Evolutionary conservation across 139 green algal species (phyloP).

Genomic region (Chlamydomonas incerta): DNA sequence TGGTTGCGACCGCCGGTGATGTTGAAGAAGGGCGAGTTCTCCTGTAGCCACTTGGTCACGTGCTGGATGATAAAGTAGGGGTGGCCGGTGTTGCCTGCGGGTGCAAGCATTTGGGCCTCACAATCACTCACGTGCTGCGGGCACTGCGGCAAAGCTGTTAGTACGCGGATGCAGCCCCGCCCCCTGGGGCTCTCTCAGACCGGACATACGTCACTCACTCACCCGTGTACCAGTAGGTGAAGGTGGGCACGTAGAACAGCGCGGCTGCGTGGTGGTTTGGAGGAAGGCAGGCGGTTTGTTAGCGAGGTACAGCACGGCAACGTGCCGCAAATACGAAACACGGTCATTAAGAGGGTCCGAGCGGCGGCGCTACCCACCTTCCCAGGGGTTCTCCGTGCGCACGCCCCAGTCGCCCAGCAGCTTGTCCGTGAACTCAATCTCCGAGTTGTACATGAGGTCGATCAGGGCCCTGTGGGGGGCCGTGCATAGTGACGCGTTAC

Average conservation of each 20-base stretch:
- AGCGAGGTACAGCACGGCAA: no score
- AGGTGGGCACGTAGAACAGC: constrained; percentile 29
- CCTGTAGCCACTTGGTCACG: constrained; percentile 9
- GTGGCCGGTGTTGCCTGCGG: constrained; percentile 5
- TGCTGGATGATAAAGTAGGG: constrained; percentile 18
- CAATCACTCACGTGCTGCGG: no score
- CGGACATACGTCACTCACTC: not conserved
- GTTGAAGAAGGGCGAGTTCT: constrained; percentile 13
- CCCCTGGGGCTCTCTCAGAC: no score
- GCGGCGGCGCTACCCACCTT: not conserved
- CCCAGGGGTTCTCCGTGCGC: constrained; percentile 41
- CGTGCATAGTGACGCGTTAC: no score
- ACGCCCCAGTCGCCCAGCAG: constrained; percentile 35
- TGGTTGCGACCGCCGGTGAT: constrained; percentile 19
- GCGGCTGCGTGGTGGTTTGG: not conserved
- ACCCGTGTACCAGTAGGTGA: constrained; percentile 37
- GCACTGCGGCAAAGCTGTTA: no score
- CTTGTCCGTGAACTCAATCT: constrained; percentile 24
- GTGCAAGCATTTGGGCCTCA: not conserved
- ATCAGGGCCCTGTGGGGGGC: constrained; percentile 16
- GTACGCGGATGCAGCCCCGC: no score
- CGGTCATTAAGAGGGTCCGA: no score
- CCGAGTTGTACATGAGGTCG: constrained; percentile 36
- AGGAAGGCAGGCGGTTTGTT: no score
- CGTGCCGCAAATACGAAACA: no score